A percentile compares a stretch with the other conserved stretches of the same genome.
phyloP scores from a whole-genome alignment of 495 filamentous ascomycete genomes.

The Annulohypoxylon maeteangense region DNA sequence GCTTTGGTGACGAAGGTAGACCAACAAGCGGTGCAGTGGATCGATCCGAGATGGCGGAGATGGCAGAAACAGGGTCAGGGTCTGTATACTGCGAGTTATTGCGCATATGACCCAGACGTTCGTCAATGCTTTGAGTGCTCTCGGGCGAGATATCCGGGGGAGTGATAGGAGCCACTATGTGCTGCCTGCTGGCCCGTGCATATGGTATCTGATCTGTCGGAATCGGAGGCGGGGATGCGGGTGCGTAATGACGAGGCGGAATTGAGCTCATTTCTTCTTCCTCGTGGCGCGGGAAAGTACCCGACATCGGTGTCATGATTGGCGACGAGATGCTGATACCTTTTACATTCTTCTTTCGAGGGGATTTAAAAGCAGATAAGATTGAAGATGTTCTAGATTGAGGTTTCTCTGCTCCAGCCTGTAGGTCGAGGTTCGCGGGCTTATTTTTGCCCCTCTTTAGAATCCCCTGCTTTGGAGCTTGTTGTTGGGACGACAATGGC shows the following conservation, averaged over 20 bases:
- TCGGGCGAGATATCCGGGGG: conserved; percentile 60
- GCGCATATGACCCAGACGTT: conserved; percentile 55
- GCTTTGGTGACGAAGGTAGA: conserved; percentile 59
- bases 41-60: conserved; percentile 55
- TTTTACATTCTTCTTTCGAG: conserved; percentile 56
- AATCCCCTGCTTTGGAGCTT: conserved; percentile 48
- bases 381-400: conserved; percentile 63
- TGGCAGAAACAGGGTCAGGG: conserved; percentile 56
- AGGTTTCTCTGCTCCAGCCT: conserved; percentile 53
- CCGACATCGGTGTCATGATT: conserved; percentile 65
- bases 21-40: conserved; percentile 57
- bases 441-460: conserved; percentile 54
- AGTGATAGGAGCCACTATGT: conserved; percentile 52
- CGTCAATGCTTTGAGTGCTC: conserved; percentile 60
- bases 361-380: conserved; percentile 63
- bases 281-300: conserved; percentile 59
- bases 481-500: conserved; percentile 36
- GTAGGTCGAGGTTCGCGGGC: conserved; percentile 59
- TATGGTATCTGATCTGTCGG: conserved; percentile 57
- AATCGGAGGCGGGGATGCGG: conserved; percentile 58
- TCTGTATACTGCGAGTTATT: conserved; percentile 53
- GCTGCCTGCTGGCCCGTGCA: conserved; percentile 37
- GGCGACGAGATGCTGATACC: conserved; percentile 64
- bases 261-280: conserved; percentile 63
- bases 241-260: conserved; percentile 60